Base-by-base conservation (phyloP, 768 basidiomycete genomes). In the Boletus huronensis region DNA sequence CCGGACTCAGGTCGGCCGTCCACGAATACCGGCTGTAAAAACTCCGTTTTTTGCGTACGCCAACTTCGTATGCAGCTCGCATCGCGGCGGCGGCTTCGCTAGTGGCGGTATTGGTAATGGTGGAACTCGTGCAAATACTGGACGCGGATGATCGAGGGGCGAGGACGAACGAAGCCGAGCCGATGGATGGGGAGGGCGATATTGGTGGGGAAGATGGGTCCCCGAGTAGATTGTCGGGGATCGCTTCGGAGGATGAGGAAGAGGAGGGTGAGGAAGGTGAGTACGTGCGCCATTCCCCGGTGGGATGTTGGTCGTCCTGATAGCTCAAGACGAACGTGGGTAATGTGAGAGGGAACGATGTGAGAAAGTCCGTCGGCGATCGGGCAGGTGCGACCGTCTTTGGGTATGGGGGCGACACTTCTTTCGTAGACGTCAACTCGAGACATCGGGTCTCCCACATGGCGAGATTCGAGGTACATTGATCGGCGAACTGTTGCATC, bases 391-490 rank as follows among this genome's bases (percentile, higher is more conserved):
- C 65, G 53, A 53, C 58, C 17, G 44, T n/a, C 50, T 49, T 46
- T 42, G 49, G 52, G 4, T 47, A 50, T 1, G 48, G 40, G 2
- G 54, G 47, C 13, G 43, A 21, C 11, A 36, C 53, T 14, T 61
- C 58, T 35, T 56, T 60, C 31, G 50, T 44, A 19, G 72, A 62
- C 35, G 71, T 65, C 42, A 83, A 64, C 19, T 74, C 72, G 8
- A 69, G 72, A 32, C 75, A 64, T 3, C 82, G 80, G 21, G 74
- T 71, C 61, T 80, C 75, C 94, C 94, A 96, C 40, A 80, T 70
- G 17, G 74, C 67, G 16, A 93, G 77, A 64, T 96, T 96, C 35
- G 75, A 74, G 31, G 77, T 73, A 66, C 92, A 91, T 56, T 85
- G 82, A 25, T 79, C 74, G 1, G 83, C 81, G 59, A 87, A 95